Evolutionary conservation across 2,329 filamentous ascomycete genomes (phyloP).

Genomic region (Epichloe amarillans): DNA sequence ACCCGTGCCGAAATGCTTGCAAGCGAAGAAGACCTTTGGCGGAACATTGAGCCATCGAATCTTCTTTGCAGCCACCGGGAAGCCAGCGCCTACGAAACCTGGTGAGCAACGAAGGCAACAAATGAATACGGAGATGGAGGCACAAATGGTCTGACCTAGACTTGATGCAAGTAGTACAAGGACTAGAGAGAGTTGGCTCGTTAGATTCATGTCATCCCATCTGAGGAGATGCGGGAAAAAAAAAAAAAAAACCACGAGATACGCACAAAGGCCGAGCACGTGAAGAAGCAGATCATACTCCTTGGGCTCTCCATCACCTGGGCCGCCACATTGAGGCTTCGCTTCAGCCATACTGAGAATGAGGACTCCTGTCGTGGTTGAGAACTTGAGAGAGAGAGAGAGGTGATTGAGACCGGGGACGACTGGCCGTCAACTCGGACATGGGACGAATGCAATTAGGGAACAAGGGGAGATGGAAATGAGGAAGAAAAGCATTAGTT

Average conservation of each 20-base stretch:
- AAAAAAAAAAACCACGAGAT: neutral
- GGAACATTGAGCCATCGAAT: conserved; percentile 45
- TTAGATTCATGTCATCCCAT: neutral
- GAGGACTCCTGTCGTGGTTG: too few species aligned
- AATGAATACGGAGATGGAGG: neutral
- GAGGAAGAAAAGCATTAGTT: too few species aligned
- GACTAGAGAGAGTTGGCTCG: conserved; percentile 8
- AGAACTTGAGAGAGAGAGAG: too few species aligned
- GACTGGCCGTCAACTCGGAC: too few species aligned
- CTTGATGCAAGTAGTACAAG: conserved; percentile 16
- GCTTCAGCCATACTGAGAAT: neutral
- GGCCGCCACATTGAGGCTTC: conserved; percentile 18
- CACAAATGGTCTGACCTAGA: conserved; percentile 10
- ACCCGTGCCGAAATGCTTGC: conserved; percentile 56
- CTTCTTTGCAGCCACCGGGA: conserved; percentile 40
- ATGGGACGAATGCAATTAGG: too few species aligned
- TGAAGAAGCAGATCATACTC: conserved; percentile 17
- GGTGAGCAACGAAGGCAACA: neutral
- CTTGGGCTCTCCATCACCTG: neutral
- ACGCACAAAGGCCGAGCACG: conserved; percentile 18
- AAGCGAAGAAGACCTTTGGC: conserved; percentile 43
- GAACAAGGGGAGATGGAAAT: too few species aligned
- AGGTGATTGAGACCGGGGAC: too few species aligned
- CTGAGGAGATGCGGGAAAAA: neutral
- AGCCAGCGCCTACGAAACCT: conserved; percentile 28